phyloP scores from a whole-genome alignment of 2,329 filamentous ascomycete genomes.

The Ophiostoma triangulosporum region DNA sequence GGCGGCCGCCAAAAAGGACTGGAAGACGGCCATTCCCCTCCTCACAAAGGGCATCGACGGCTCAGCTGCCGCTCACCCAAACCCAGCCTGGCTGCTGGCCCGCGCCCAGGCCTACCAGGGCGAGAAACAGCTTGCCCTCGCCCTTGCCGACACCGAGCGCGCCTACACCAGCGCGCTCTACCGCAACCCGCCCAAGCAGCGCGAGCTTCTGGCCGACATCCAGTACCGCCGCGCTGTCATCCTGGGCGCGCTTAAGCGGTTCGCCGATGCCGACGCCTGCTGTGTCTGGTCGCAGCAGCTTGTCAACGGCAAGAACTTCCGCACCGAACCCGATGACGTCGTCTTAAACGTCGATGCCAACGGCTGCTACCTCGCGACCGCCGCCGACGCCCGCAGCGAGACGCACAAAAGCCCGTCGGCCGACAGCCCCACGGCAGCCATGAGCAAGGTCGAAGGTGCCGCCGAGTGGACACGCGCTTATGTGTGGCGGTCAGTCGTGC shows the following conservation, averaged over 20 bases:
- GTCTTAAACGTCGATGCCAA: conserved; percentile 26
- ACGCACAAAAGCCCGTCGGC: conserved; percentile 12
- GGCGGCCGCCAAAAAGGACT: conserved; percentile 50
- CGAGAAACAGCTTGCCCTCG: conserved; percentile 38
- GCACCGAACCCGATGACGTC: conserved; percentile 25
- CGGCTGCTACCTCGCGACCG: conserved; percentile 34
- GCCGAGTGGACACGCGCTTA: conserved; percentile 28
- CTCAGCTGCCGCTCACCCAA: conserved; percentile 35
- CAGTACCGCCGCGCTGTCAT: conserved; percentile 70
- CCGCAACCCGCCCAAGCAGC: conserved; percentile 44
- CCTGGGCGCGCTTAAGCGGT: conserved; percentile 54
- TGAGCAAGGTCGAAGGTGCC: conserved; percentile 12
- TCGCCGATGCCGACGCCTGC: conserved; percentile 62
- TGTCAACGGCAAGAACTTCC: conserved; percentile 23
- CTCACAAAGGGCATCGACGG: conserved; percentile 54
- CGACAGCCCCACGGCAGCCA: conserved; percentile 2
- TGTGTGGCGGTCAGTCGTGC: conserved; percentile 33
- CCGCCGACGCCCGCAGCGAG: conserved; percentile 19
- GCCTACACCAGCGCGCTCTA: conserved; percentile 48
- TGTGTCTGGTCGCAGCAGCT: conserved; percentile 43
- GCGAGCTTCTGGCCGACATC: conserved; percentile 64
- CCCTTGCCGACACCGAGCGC: conserved; percentile 56
- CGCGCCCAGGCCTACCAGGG: conserved; percentile 69
- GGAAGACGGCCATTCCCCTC: conserved; percentile 50
- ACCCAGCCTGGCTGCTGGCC: conserved; percentile 63